Conservation (phyloP, 805 yeast species). For the Diddensiella caesifluorescens region DNA sequence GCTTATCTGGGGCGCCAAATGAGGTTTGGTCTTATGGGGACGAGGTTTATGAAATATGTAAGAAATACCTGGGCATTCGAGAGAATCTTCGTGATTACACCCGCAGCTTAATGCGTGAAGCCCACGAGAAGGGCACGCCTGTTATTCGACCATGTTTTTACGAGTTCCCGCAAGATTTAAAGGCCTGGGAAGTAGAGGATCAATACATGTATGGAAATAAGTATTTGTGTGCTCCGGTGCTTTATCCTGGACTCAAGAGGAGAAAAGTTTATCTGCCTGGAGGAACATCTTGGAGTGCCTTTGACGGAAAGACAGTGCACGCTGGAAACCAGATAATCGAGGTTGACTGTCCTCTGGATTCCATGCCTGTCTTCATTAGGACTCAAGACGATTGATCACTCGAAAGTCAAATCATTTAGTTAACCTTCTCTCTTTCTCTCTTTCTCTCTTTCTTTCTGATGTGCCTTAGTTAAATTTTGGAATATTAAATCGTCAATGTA, state of each 20-base stretch:
- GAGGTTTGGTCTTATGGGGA: slow-evolving; percentile 23
- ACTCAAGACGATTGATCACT: too few relatives aligned
- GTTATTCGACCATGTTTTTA: slow-evolving; percentile 19
- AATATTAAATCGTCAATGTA: too few relatives aligned
- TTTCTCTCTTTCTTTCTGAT: too few relatives aligned
- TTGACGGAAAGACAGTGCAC: slow-evolving; percentile 8
- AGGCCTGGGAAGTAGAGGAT: slow-evolving; percentile 18
- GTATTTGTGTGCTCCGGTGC: slow-evolving; percentile 17
- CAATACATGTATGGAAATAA: slow-evolving; percentile 19
- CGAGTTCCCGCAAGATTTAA: slow-evolving; percentile 16
- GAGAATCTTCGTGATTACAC: slow-evolving; percentile 17
- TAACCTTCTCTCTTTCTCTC: too few relatives aligned
- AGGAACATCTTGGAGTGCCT: slow-evolving; percentile 16
- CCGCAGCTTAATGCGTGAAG: slow-evolving; percentile 15
- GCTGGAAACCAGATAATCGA: slow-evolving; percentile 15
- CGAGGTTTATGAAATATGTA: slow-evolving; percentile 17
- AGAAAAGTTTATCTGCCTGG: slow-evolving; percentile 16
- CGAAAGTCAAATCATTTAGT: too few relatives aligned
- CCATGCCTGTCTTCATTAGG: slow-evolving; percentile 18
- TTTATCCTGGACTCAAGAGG: slow-evolving; percentile 10
- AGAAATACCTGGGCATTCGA: slow-evolving; percentile 17
- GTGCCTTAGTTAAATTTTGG: too few relatives aligned
- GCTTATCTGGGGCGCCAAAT: slow-evolving; percentile 20
- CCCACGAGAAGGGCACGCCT: slow-evolving; percentile 19
- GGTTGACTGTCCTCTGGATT: slow-evolving; percentile 10